A percentile compares a stretch with the other conserved stretches of the same genome.
Conservation (phyloP, 2,329 filamentous ascomycete genomes). For the Colletotrichum limetticola region DNA sequence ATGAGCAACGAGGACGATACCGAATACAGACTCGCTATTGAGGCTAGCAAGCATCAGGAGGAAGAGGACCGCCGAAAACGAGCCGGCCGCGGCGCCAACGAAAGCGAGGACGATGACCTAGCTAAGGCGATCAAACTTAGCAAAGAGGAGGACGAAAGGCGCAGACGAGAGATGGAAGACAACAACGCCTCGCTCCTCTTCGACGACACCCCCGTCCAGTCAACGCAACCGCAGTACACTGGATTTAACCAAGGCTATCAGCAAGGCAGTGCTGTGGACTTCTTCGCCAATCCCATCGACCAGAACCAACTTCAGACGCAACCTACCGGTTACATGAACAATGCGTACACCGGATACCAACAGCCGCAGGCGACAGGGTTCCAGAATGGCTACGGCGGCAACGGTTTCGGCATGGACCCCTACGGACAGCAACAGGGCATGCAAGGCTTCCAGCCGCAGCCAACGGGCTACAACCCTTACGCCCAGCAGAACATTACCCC, state of each 20-base stretch:
- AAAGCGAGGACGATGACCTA: conserved; percentile 82
- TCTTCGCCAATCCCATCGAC: conserved; percentile 95
- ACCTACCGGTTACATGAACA: conserved; percentile 76
- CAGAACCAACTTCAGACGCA: conserved; percentile 80
- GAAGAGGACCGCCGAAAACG: conserved; percentile 88
- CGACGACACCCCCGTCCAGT: conserved; percentile 73
- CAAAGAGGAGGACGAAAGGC: conserved; percentile 91
- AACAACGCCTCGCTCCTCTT: conserved; percentile 89
- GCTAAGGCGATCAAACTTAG: conserved; percentile 96
- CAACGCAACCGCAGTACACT: conserved; percentile 77
- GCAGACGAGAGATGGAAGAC: conserved; percentile 87
- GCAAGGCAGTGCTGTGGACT: conserved; percentile 95
- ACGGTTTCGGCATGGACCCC: conserved; percentile 76
- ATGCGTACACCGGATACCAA: conserved; percentile 64
- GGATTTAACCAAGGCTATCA: conserved; percentile 98
- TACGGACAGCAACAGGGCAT: conserved; percentile 66
- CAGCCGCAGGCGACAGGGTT: conserved; percentile 60
- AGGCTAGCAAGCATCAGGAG: conserved; percentile 94
- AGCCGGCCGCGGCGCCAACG: conserved; percentile 64
- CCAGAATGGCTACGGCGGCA: conserved; percentile 70
- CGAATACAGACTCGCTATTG: conserved; percentile 89
- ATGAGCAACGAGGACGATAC: conserved; percentile 79
- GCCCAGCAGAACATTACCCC: conserved; percentile 56
- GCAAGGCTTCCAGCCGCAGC: conserved; percentile 61
- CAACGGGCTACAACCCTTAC: conserved; percentile 66